Percentiles rank a stretch among this genome's conserved stretches.
Evolutionary conservation across 768 basidiomycete species (phyloP).

Genomic region (Xerocomellus chrysenteron): DNA sequence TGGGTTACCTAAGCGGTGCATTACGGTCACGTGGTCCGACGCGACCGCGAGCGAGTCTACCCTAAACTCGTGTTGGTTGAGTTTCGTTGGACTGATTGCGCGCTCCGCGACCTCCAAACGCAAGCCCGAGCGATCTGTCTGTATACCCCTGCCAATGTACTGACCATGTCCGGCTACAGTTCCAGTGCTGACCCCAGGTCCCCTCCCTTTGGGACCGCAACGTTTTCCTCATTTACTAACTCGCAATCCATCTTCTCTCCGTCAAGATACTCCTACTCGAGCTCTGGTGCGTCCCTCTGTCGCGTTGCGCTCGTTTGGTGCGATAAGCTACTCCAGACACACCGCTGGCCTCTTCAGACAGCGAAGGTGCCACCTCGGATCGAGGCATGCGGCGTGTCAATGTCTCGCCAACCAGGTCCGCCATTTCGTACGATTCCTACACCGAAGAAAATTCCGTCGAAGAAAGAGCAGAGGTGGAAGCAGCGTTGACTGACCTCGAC

Average conservation of each 20-base stretch:
- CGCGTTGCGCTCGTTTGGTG: neutral
- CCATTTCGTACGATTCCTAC: constrained; percentile 47
- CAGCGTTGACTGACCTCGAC: constrained; percentile 63
- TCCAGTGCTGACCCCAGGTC: constrained; percentile 52
- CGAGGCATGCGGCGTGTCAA: constrained; percentile 51
- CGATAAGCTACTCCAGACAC: constrained; percentile 35
- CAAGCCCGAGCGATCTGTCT: neutral
- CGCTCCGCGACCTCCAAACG: constrained; percentile 20
- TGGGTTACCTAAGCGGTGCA: constrained; percentile 15
- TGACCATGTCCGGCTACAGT: constrained; percentile 41
- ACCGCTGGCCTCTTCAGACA: constrained; percentile 47
- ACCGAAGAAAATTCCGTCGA: constrained; percentile 52
- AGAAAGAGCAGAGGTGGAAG: constrained; percentile 61
- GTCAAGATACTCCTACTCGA: constrained; percentile 57
- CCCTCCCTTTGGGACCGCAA: constrained; percentile 59
- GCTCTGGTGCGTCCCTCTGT: constrained; percentile 45
- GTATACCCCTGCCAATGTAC: constrained; percentile 28
- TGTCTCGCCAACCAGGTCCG: constrained; percentile 51
- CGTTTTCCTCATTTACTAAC: constrained; percentile 50
- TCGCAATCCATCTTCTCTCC: constrained; percentile 58
- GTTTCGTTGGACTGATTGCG: constrained; percentile 16
- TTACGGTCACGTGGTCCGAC: constrained; percentile 36
- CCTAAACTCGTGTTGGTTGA: constrained; percentile 37
- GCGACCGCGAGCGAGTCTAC: constrained; percentile 40
- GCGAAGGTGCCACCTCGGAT: constrained; percentile 45